phyloP scores from a whole-genome alignment of 257 asterid genomes.

The Galeopsis tetrahit region DNA sequence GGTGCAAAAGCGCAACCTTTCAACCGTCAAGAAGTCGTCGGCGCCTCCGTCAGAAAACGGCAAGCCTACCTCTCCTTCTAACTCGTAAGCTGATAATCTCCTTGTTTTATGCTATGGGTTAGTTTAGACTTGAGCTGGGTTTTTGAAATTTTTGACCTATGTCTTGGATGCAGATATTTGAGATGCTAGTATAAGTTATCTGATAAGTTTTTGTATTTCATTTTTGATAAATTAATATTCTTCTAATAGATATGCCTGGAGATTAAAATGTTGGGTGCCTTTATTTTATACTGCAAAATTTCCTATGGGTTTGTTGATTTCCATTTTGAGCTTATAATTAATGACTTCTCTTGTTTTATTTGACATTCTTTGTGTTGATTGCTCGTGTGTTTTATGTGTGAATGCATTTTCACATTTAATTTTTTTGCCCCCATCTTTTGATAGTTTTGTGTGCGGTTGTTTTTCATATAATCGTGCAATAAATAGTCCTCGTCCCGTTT shows the following conservation, averaged over 20 bases:
- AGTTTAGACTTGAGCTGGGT: constrained; percentile 21
- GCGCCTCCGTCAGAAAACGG: constrained; percentile 59
- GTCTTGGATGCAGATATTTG: neutral
- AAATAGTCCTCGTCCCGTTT: neutral
- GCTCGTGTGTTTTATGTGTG: constrained; percentile 2
- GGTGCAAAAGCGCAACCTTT: constrained; percentile 50
- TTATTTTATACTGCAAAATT: neutral
- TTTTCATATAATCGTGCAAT: constrained; percentile 9
- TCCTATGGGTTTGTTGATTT: neutral
- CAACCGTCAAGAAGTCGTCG: constrained; percentile 49
- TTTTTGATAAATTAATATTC: neutral
- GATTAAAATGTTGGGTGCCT: neutral
- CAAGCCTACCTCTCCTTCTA: constrained; percentile 58
- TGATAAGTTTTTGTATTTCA: neutral
- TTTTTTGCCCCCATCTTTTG: neutral
- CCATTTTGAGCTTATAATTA: neutral
- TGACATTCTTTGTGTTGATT: neutral
- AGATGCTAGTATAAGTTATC: neutral
- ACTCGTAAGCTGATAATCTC: constrained; percentile 42
- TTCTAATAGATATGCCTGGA: neutral
- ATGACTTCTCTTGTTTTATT: neutral
- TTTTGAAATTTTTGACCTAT: constrained; percentile 9
- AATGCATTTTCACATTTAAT: neutral
- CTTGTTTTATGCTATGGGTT: neutral
- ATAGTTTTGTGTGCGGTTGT: neutral